These are phyloP conservation scores for Pythium sukuiense DNA, from an alignment of 352 stramenopile genomes.

Conservation along the genomic window DNA sequence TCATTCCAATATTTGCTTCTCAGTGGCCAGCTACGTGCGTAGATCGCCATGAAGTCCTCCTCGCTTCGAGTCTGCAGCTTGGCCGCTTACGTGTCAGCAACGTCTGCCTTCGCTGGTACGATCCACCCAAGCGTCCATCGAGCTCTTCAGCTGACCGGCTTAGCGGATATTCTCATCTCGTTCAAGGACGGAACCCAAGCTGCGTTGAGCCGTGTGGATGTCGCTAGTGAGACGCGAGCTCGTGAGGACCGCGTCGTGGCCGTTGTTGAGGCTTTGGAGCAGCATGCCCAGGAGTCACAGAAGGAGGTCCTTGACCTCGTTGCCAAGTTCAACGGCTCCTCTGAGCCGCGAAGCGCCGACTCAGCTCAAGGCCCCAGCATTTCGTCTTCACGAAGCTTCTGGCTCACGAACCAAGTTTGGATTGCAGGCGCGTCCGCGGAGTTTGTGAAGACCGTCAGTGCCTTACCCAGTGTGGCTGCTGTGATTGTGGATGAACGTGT, in stretches of 20 bases:
- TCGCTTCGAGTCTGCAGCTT: background rate
- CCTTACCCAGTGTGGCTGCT: conserved; percentile 8
- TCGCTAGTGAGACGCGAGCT: conserved; percentile 3
- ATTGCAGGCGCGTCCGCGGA: conserved; percentile 16
- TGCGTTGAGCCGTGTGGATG: conserved; percentile 12
- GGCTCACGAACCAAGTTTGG: conserved; percentile 32
- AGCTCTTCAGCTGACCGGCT: conserved; percentile 9
- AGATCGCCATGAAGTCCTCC: conserved; percentile 9
- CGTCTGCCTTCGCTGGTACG: background rate
- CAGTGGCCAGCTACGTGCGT: background rate
- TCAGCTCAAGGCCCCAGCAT: background rate
- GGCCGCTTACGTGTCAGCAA: background rate
- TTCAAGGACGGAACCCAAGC: conserved; percentile 20
- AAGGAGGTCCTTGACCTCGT: conserved; percentile 19
- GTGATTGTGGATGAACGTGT: conserved; percentile 16
- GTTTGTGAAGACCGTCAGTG: conserved; percentile 20
- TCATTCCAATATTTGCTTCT: background rate
- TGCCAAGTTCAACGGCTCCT: conserved; percentile 11
- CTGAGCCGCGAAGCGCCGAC: background rate
- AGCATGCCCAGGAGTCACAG: conserved; percentile 12
- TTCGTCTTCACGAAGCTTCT: conserved; percentile 11
- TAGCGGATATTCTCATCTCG: conserved; percentile 26
- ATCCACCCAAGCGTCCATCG: conserved; percentile 30
- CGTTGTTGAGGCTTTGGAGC: conserved; percentile 19
- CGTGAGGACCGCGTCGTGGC: conserved; percentile 16